Conservation (phyloP, 768 basidiomycete genomes). For the Amanita exitialis region DNA sequence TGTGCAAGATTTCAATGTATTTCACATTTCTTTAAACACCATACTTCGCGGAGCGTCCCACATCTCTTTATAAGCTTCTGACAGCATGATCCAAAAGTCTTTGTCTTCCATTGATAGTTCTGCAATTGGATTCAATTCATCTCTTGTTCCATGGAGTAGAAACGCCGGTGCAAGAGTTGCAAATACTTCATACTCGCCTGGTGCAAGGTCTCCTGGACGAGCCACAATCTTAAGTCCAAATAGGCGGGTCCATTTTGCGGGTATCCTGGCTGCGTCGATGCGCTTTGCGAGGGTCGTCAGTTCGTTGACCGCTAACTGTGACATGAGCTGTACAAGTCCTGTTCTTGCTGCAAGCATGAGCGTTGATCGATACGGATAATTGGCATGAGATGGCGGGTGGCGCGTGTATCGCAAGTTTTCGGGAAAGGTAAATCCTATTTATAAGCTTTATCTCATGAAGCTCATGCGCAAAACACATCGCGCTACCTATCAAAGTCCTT, state of each 20-base stretch:
- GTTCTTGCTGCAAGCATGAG: constrained; percentile 3
- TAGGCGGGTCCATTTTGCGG: constrained; percentile 2
- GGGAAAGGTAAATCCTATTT: background rate
- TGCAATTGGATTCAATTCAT: background rate
- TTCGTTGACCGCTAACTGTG: background rate
- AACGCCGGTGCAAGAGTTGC: background rate
- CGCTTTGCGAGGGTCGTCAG: background rate
- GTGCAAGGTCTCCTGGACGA: constrained; percentile 1
- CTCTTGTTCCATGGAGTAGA: background rate
- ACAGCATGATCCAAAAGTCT: constrained; percentile 2
- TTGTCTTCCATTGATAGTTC: background rate
- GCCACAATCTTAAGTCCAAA: constrained; percentile 3
- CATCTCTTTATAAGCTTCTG: constrained; percentile 3
- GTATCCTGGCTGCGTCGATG: background rate
- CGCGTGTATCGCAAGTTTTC: constrained; percentile 1
- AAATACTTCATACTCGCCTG: constrained; percentile 4
- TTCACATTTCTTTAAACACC: background rate
- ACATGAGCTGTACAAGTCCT: background rate
- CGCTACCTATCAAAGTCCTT: background rate
- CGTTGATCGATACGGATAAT: constrained; percentile 4
- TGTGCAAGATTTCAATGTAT: background rate
- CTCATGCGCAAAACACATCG: background rate
- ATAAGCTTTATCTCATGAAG: background rate
- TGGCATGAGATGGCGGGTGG: background rate
- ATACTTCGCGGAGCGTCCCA: background rate